These are phyloP conservation scores for Stagonosporopsis chrysanthemi DNA, from an alignment of 2,329 filamentous ascomycete genomes.

Conservation along the genomic window DNA sequence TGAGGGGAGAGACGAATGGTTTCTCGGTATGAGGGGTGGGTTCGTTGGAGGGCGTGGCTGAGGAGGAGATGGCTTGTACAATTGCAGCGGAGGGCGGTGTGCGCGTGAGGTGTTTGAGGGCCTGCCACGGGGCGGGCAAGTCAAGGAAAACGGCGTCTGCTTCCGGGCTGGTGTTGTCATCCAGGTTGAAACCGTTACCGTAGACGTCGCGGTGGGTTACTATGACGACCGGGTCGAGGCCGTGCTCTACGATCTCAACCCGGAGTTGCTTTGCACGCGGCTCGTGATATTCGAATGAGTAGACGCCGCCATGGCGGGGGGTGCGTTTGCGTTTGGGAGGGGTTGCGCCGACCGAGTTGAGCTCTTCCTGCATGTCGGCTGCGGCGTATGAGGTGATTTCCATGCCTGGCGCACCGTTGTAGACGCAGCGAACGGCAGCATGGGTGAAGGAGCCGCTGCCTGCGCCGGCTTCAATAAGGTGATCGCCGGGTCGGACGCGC, in stretches of 20 bases:
- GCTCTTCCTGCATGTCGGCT: conserved; percentile 41
- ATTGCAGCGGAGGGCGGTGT: conserved; percentile 40
- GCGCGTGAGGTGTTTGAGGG: conserved; percentile 76
- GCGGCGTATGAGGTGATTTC: conserved; percentile 15
- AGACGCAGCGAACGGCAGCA: conserved; percentile 77
- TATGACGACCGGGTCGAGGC: conserved; percentile 69
- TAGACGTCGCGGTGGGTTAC: conserved; percentile 84
- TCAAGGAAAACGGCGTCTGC: conserved; percentile 81
- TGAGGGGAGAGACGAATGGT: conserved; percentile 63
- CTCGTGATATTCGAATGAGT: conserved; percentile 83
- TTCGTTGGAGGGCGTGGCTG: conserved; percentile 48
- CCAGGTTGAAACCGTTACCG: conserved; percentile 72
- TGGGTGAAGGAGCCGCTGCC: conserved; percentile 87
- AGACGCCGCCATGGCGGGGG: conserved; percentile 69
- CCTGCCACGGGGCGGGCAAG: conserved; percentile 81
- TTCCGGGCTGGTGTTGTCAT: conserved; percentile 32
- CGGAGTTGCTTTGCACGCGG: conserved; percentile 73
- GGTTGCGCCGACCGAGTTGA: conserved; percentile 31
- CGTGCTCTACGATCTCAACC: conserved; percentile 73
- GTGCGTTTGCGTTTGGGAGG: conserved; percentile 41
- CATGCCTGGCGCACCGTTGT: conserved; percentile 69
- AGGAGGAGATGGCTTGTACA: conserved; percentile 35
- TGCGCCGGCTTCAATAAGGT: conserved; percentile 80
- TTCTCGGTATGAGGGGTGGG: conserved; percentile 5
- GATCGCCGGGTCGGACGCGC: conserved; percentile 74